Base-by-base conservation (phyloP, 2,329 filamentous ascomycete genomes). In the Ophiostoma ips region DNA sequence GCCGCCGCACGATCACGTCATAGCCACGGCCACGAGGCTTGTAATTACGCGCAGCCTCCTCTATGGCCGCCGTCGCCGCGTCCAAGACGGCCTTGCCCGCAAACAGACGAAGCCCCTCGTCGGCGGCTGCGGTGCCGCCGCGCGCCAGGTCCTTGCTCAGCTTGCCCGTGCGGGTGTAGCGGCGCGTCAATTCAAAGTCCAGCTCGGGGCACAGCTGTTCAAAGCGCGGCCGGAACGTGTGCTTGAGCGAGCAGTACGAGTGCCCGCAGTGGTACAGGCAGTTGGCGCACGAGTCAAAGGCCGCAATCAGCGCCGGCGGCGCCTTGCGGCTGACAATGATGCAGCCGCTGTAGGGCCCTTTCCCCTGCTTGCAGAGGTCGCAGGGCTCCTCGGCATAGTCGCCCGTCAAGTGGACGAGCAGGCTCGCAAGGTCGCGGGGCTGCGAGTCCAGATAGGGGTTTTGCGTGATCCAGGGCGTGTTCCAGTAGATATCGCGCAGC, bases 391-490 rank as follows among this genome's bases (percentile, higher is more conserved):
- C 47, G 2, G 59, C 59, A 15, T 50, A 50, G 2, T 64, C 58
- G 13, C 63, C 63, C 1, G 60, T 65, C 2, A 62, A n/a, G 30
- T 64, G 61, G 8, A 65, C 52, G 7, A 64, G 51, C 5, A 64
- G 34, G 15, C 59, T 57, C 9, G 61, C 58, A 5, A 63, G 46
- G 41, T 64, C 62, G 30, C 58, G 53, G 11, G 58, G 49, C 8
- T 55, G 49, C 7, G 49, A 45, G 46, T 64, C 62, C 6, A 13
- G 35, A 15, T 50, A 63, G 0, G 57, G 54, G 38, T 57, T 46
- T 0, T 49, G 44, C 15, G 13, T 33, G 9, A 55, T 51, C 56
- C 61, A 56, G 1, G 35, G 2, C 16, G 46, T 31, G 30, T 65
- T 64, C 60, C 59, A 64, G 31, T 56, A 51, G 3, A 64, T 45